Conservation (phyloP, 2,329 filamentous ascomycete genomes). For the Amesomyces nigricolor region DNA sequence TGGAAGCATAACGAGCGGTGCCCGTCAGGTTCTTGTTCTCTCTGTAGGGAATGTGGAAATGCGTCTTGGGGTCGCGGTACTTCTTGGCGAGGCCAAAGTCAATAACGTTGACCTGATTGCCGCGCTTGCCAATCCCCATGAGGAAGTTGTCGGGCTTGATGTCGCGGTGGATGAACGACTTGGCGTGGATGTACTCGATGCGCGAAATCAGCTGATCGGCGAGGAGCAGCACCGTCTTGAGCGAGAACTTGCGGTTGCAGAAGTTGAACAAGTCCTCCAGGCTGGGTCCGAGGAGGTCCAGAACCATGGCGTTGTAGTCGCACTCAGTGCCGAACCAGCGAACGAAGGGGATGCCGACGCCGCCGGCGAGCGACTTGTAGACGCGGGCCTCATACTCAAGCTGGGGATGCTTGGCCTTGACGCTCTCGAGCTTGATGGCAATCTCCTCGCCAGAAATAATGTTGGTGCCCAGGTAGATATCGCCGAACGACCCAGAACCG, state of each 20-base stretch:
- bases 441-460: conserved; percentile 99
- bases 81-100: conserved; percentile 99
- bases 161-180: conserved; percentile 98
- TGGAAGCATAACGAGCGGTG: conserved; percentile 95
- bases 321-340: conserved; percentile 99
- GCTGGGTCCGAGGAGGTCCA: conserved; percentile 91
- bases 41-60: conserved; percentile 99
- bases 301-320: conserved; percentile 99
- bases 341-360: conserved; percentile 96
- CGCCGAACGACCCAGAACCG: conserved; percentile 93
- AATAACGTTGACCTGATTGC: conserved; percentile 99
- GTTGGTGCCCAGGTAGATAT: conserved; percentile 98
- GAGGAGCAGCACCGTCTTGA: conserved; percentile 95
- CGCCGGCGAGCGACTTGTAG: conserved; percentile 83
- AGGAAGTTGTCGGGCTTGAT: conserved; percentile 99
- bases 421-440: conserved; percentile 98
- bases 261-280: conserved; percentile 99
- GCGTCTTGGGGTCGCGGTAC: conserved; percentile 98
- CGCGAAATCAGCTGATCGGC: conserved; percentile 98
- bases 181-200: conserved; percentile 99
- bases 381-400: conserved; percentile 98
- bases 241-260: conserved; percentile 98
- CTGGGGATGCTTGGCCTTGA: conserved; percentile 99
- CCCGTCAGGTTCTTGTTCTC: conserved; percentile 99
- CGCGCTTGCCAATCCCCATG: conserved; percentile 98